Evolutionary conservation across 2,329 filamentous ascomycete genomes (phyloP), one percentile per base, ranked within the genome.

Genomic region (Fusarium buharicum): DNA sequence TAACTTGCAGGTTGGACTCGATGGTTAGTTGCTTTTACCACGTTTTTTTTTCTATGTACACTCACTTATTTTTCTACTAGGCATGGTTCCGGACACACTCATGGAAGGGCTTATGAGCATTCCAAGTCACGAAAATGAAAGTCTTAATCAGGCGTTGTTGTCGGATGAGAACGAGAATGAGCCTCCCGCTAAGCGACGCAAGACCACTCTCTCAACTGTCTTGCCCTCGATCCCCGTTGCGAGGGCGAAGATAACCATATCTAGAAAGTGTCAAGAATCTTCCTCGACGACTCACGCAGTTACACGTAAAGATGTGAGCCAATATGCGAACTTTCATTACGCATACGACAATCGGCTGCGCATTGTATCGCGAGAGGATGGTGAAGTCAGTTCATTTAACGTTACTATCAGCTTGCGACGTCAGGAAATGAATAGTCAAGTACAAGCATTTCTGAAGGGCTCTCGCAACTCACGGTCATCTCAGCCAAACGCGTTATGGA

Each of bases 401-500:
- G 41, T 58, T 7, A 31, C 30, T 2, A 62, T 77, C 17, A 67
- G 59, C 9, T 22, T 75, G 13, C 59, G 54, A 6, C 53, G 66
- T 11, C 49, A 64, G 18, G 71, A 76, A 38, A 28, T 57, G 8
- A 60, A 64, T 11, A 50, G 62, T 4, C 30, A 66, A 8, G 56
- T 61, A 4, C 40, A 38, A 11, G 20, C 47, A 1, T 70, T 76
- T 8, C 40, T 74, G 16, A 47, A 64, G 11, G 17, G 53, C 41
- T 27, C 37, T 38, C 37, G 39, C 9, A 16, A 24, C 6, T 63
- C 43, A 54, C 39, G 51, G 46, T 59, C 56, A 24, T 50, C 46
- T 7, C 49, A 52, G 1, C 64, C 70, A 6, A 76, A 76, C n/a
- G 67, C 66, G 7, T 61, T 82, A 1, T 80, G 78, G 77, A 68